A percentile compares a stretch with the other conserved stretches of the same genome.
phyloP scores from a whole-genome alignment of 495 filamentous ascomycete species.

The Friedmanniomyces endolithicus region DNA sequence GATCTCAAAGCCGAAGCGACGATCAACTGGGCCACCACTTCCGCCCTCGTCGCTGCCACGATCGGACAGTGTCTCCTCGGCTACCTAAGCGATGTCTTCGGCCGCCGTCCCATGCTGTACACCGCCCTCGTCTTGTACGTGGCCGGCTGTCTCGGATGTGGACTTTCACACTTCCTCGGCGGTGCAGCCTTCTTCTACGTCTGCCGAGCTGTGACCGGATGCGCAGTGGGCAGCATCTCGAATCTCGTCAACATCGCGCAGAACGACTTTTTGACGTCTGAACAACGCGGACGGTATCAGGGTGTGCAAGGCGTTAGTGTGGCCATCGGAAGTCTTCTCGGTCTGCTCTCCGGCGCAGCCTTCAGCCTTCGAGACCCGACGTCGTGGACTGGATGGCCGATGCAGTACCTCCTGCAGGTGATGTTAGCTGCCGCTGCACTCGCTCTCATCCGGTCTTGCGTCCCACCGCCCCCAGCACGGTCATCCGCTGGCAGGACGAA shows the following conservation, averaged over 20 bases:
- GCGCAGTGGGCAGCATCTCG: background rate
- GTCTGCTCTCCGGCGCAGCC: background rate
- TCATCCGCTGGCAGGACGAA: background rate
- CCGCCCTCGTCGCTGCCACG: background rate
- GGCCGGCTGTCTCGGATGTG: background rate
- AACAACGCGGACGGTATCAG: background rate
- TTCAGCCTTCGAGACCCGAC: background rate
- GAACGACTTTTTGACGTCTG: background rate
- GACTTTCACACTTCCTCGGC: background rate
- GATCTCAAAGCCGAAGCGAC: background rate
- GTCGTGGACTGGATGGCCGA: background rate
- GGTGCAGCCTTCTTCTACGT: background rate
- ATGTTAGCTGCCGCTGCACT: background rate
- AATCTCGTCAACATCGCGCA: constrained; percentile 3
- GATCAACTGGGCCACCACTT: background rate
- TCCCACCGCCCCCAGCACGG: background rate
- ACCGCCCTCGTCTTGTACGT: background rate
- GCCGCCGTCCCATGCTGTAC: background rate
- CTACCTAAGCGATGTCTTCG: background rate
- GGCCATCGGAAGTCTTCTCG: background rate
- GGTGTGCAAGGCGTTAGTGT: constrained; percentile 1
- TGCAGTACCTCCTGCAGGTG: background rate
- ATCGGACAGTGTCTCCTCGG: background rate
- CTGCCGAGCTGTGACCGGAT: background rate
- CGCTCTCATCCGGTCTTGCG: background rate